Evolutionary conservation across 306 rosid species (phyloP).

Genomic region (Cucurbita pepo): DNA sequence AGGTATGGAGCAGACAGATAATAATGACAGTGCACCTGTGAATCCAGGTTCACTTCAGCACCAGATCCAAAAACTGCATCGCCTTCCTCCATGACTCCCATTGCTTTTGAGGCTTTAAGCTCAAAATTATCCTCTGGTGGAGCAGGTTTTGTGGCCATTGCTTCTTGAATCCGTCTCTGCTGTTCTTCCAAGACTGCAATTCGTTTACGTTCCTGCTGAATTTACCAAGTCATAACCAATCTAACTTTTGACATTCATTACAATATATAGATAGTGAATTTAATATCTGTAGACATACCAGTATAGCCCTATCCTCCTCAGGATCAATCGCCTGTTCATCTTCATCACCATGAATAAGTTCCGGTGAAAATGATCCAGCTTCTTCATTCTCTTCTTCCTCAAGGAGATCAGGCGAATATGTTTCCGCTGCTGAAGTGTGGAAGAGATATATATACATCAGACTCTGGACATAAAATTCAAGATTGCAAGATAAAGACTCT

Average conservation of each 20-base stretch:
- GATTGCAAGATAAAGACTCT: constrained; percentile 7
- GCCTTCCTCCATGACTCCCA: constrained; percentile 97
- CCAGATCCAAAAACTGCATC: constrained; percentile 86
- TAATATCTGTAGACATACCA: constrained; percentile 19
- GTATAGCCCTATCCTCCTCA: constrained; percentile 78
- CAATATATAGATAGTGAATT: neutral
- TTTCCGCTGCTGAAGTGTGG: constrained; percentile 21
- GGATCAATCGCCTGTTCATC: constrained; percentile 78
- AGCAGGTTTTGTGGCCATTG: constrained; percentile 65
- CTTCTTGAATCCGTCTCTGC: constrained; percentile 63
- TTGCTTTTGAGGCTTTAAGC: constrained; percentile 74
- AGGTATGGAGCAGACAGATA: neutral
- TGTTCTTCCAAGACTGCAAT: constrained; percentile 62
- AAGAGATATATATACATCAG: neutral
- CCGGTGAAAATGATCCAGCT: constrained; percentile 83
- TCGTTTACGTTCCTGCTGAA: constrained; percentile 60
- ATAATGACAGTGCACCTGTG: constrained; percentile 43
- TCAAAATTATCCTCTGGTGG: constrained; percentile 75
- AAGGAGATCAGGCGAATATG: constrained; percentile 57
- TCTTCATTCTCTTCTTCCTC: constrained; percentile 35
- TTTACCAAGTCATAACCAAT: constrained; percentile 1
- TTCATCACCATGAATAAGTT: constrained; percentile 70
- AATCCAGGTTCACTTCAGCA: constrained; percentile 84
- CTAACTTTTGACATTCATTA: neutral
- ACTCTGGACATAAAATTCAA: neutral